Evolutionary conservation across 1,284 basidiomycete species (phyloP).

Genomic region (Pyrrhoderma noxium): DNA sequence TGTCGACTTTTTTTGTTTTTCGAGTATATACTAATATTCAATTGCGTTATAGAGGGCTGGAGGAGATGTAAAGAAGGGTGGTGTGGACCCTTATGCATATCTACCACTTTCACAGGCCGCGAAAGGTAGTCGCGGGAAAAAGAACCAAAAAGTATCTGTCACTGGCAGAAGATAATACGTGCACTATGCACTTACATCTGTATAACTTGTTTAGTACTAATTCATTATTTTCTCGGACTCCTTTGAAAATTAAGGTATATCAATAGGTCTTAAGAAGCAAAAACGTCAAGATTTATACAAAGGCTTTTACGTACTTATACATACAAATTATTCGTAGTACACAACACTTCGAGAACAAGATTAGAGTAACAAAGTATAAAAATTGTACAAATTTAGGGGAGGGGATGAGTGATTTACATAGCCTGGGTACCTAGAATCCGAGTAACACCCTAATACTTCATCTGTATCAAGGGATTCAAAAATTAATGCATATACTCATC

Average conservation of each 20-base stretch:
- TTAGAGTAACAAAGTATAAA: too few species aligned
- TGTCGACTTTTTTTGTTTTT: not conserved
- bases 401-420: too few species aligned
- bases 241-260: not conserved
- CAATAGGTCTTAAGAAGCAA: too few species aligned
- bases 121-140: constrained; percentile 46
- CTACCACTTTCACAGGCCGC: constrained; percentile 76
- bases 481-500: too few species aligned
- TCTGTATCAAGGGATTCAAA: too few species aligned
- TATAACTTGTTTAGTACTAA: not conserved
- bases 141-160: constrained; percentile 41
- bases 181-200: not conserved
- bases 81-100: constrained; percentile 91
- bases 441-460: too few species aligned
- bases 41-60: constrained; percentile 65
- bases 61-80: constrained; percentile 84
- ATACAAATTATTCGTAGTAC: too few species aligned
- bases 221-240: not conserved
- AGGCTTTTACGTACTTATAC: too few species aligned
- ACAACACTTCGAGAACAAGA: too few species aligned
- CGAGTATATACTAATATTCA: not conserved
- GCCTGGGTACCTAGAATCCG: too few species aligned
- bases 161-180: constrained; percentile 31
- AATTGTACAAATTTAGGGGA: too few species aligned
- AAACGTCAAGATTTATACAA: too few species aligned